These are phyloP conservation scores for Trametes hirsuta DNA, from an alignment of 1,284 basidiomycete species.

Conservation along the genomic window DNA sequence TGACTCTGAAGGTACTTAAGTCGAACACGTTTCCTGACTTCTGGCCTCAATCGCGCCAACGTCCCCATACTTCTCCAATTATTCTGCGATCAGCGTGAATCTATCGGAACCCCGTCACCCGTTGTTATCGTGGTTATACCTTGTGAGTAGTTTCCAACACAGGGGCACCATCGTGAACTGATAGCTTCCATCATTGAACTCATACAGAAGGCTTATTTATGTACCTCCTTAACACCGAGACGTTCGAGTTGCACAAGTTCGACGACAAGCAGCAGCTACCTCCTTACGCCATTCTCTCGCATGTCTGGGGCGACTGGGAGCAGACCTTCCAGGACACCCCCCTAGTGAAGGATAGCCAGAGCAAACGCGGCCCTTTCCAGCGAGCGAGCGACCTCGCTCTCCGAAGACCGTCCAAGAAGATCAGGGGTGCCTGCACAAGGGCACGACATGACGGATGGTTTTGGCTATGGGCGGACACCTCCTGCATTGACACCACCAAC, in stretches of 20 bases:
- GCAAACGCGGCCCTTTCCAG: too few relatives aligned
- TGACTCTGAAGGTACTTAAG: too few relatives aligned
- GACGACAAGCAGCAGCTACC: not conserved
- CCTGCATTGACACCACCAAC: constrained; percentile 4
- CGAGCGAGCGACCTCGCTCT: not conserved
- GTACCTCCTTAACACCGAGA: not conserved
- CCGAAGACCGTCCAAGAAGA: not conserved
- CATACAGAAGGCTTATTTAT: not conserved
- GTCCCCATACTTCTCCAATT: too few relatives aligned
- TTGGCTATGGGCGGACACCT: constrained; percentile 5
- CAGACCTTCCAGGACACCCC: not conserved
- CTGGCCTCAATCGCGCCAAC: too few relatives aligned
- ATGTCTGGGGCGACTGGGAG: not conserved
- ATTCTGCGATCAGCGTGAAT: too few relatives aligned
- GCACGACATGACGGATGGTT: not conserved
- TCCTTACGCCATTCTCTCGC: constrained; percentile 3
- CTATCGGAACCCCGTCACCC: too few relatives aligned
- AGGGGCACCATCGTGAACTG: too few relatives aligned
- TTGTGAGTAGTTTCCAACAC: too few relatives aligned
- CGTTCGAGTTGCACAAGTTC: not conserved
- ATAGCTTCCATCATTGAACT: not conserved
- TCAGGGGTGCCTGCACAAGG: not conserved
- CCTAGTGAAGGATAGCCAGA: too few relatives aligned
- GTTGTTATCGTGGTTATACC: too few relatives aligned
- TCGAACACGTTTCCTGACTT: too few relatives aligned